phyloP scores from a whole-genome alignment of 192 early-diverging fungal genomes.

The Polychytrium aggregatum region DNA sequence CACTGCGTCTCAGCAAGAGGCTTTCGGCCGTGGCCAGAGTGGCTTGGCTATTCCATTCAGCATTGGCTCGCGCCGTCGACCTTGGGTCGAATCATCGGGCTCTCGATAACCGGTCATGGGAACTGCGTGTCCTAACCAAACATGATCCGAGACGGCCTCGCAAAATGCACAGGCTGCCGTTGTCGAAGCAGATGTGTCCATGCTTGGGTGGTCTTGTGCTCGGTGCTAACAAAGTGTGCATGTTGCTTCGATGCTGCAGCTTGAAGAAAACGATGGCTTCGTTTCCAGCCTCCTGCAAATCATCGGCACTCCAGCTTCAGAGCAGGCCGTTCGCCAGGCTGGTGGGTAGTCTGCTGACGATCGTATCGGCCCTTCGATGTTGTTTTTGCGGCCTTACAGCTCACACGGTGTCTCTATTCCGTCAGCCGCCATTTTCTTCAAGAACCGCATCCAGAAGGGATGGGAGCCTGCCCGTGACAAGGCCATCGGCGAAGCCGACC shows the following conservation, averaged over 20 bases:
- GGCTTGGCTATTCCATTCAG: too few relatives aligned
- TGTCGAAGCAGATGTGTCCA: too few relatives aligned
- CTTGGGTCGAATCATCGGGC: too few relatives aligned
- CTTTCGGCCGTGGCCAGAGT: too few relatives aligned
- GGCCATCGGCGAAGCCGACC: slow-evolving; percentile 58
- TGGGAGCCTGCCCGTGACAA: slow-evolving; percentile 39
- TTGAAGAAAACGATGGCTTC: slow-evolving; percentile 37
- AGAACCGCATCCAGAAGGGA: slow-evolving; percentile 63
- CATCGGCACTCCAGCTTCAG: slow-evolving; percentile 7
- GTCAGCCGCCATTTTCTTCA: slow-evolving; percentile 73
- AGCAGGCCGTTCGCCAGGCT: slow-evolving; percentile 21
- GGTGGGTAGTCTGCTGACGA: slow-evolving; percentile 9
- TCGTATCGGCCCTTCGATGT: not conserved
- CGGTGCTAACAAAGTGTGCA: not conserved
- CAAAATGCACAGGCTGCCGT: too few relatives aligned
- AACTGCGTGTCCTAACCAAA: too few relatives aligned
- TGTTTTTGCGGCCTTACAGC: not conserved
- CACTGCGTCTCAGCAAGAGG: too few relatives aligned
- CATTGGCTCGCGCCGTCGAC: too few relatives aligned
- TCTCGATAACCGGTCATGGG: too few relatives aligned
- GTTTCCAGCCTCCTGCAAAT: slow-evolving; percentile 33
- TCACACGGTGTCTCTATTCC: not conserved
- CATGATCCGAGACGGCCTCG: too few relatives aligned
- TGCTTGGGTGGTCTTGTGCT: too few relatives aligned
- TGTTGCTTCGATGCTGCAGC: slow-evolving; percentile 2